Conservation (phyloP, 768 basidiomycete species). For the Pseudohyphozyma bogoriensis region DNA sequence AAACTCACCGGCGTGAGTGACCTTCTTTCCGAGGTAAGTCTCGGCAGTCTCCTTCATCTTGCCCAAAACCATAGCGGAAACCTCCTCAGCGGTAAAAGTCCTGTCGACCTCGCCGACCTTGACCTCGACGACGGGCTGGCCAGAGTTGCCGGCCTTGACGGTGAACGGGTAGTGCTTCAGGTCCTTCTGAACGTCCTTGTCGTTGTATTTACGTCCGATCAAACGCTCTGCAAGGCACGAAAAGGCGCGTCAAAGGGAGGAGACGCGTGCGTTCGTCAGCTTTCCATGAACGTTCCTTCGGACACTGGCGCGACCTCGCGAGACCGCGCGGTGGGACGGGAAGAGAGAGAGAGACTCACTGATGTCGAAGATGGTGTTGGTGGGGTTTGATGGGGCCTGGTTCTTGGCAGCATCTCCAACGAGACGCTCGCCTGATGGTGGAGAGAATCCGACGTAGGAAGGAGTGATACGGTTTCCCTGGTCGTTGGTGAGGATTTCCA, state of each 20-base stretch:
- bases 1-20: constrained; percentile 93
- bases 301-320: too few species aligned
- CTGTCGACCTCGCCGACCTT: constrained; percentile 60
- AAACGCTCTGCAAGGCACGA: too few species aligned
- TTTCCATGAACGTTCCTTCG: too few species aligned
- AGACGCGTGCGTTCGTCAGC: too few species aligned
- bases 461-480: constrained; percentile 99
- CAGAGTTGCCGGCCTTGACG: constrained; percentile 32
- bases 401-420: constrained; percentile 97
- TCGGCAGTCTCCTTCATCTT: constrained; percentile 99
- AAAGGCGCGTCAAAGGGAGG: too few species aligned
- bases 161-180: constrained; percentile 58
- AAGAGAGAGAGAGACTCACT: too few species aligned
- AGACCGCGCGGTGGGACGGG: constrained; percentile 61
- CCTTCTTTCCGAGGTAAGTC: constrained; percentile 89
- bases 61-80: constrained; percentile 84
- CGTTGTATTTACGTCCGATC: constrained; percentile 47
- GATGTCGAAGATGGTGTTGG: constrained; percentile 90
- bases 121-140: constrained; percentile 34
- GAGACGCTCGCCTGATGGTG: constrained; percentile 34
- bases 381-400: constrained; percentile 75
- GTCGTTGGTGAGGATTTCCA: constrained; percentile 87
- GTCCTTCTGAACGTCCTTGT: constrained; percentile 68
- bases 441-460: constrained; percentile 38
- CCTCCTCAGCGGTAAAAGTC: constrained; percentile 50